Percentiles rank a stretch among this genome's conserved stretches.
These are phyloP conservation scores for Rosa chinensis DNA, from an alignment of 306 rosid species.

Conservation along the genomic window DNA sequence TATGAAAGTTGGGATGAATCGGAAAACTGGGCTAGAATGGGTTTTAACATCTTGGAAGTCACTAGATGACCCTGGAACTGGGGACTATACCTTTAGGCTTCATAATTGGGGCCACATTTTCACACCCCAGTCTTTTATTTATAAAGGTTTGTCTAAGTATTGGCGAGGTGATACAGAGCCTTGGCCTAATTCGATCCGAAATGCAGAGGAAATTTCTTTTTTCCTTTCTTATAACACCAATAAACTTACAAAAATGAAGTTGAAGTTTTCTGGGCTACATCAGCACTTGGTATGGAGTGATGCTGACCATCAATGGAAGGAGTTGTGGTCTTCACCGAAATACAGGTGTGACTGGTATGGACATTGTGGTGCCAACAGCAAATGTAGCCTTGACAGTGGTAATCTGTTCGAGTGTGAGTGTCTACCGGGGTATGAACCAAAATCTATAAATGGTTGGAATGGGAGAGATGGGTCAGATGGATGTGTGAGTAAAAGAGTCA, in stretches of 20 bases:
- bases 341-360: conserved; percentile 45
- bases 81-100: background rate
- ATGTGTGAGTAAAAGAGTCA: conserved; percentile 40
- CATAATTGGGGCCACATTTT: background rate
- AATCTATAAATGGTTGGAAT: conserved; percentile 30
- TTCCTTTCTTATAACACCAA: background rate
- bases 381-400: conserved; percentile 36
- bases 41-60: conserved; percentile 4
- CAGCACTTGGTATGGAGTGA: background rate
- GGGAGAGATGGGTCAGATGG: conserved; percentile 45
- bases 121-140: background rate
- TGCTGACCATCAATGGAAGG: background rate
- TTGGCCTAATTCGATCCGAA: background rate
- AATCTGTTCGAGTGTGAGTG: conserved; percentile 43
- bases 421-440: conserved; percentile 55
- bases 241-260: background rate
- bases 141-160: background rate
- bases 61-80: conserved; percentile 6
- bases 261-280: background rate
- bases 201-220: background rate
- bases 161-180: background rate
- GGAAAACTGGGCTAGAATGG: conserved; percentile 25
- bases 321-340: conserved; percentile 13
- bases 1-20: conserved; percentile 15
- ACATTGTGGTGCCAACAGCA: conserved; percentile 25